Evolutionary conservation across 768 basidiomycete species (phyloP).

Genomic region (Psilocybe azurescens): DNA sequence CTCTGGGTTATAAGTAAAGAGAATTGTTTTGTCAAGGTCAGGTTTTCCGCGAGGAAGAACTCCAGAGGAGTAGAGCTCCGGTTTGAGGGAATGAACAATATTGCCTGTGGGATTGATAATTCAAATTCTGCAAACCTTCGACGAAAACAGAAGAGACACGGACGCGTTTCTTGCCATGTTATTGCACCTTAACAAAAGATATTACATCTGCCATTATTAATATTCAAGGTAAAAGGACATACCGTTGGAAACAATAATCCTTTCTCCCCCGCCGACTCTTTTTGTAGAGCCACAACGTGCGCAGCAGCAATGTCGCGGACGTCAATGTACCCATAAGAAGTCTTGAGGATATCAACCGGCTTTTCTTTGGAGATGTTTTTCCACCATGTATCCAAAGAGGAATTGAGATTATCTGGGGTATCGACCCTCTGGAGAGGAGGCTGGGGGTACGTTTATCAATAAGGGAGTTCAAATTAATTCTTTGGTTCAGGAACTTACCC

Average conservation of each 20-base stretch:
- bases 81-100: neutral
- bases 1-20: neutral
- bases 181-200: neutral
- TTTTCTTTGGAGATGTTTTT: constrained; percentile 27
- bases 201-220: too few relatives aligned
- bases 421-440: constrained; percentile 50
- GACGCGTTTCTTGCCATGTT: neutral
- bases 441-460: constrained; percentile 21
- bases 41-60: neutral
- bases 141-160: neutral
- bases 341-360: constrained; percentile 22
- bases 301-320: constrained; percentile 63
- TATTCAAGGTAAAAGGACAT: neutral
- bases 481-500: constrained; percentile 22
- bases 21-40: neutral
- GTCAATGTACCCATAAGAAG: constrained; percentile 45
- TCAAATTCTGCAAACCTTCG: neutral
- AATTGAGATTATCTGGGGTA: constrained; percentile 40
- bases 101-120: neutral
- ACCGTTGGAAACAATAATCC: constrained; percentile 56
- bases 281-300: constrained; percentile 57
- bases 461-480: neutral
- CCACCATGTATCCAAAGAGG: constrained; percentile 39
- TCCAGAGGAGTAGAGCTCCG: neutral
- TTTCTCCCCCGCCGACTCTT: constrained; percentile 58